Percentiles rank a stretch among this genome's conserved stretches.
Evolutionary conservation across 495 filamentous ascomycete species (phyloP).

Genomic region (Talaromyces proteolyticus): DNA sequence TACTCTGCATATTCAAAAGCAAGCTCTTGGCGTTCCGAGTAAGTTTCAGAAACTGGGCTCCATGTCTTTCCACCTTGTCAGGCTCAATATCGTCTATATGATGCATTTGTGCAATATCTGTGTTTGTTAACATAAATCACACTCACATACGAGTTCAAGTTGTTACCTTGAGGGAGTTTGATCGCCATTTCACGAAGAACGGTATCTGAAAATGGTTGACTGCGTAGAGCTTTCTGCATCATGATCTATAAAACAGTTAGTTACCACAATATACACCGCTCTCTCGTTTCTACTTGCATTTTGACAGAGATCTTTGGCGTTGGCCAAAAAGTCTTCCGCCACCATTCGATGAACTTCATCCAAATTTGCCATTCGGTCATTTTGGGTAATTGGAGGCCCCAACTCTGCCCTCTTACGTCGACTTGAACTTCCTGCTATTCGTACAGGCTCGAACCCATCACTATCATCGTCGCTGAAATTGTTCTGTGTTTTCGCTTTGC

Average conservation of each 20-base stretch:
- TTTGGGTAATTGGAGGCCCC: conserved; percentile 67
- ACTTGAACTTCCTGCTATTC: conserved; percentile 29
- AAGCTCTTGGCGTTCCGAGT: conserved; percentile 47
- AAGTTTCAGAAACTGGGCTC: conserved; percentile 58
- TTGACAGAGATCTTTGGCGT: conserved; percentile 60
- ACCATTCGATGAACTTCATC: conserved; percentile 56
- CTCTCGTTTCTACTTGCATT: conserved; percentile 29
- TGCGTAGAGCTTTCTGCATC: conserved; percentile 52
- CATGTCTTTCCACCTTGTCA: conserved; percentile 66
- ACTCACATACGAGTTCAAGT: background rate
- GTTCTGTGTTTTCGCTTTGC: conserved; percentile 27
- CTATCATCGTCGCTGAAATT: conserved; percentile 40
- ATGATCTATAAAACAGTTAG: conserved; percentile 44
- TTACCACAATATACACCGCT: background rate
- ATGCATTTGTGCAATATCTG: conserved; percentile 49
- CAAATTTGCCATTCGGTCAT: conserved; percentile 56
- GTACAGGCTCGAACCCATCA: conserved; percentile 60
- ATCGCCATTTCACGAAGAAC: conserved; percentile 82
- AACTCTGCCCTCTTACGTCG: conserved; percentile 33
- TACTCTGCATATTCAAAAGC: conserved; percentile 54
- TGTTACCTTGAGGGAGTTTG: conserved; percentile 56
- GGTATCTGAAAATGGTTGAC: conserved; percentile 69
- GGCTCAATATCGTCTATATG: conserved; percentile 62
- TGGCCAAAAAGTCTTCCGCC: conserved; percentile 56
- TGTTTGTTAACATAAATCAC: background rate